phyloP scores from a whole-genome alignment of 495 filamentous ascomycete species.

The Wilcoxina mikolae region DNA sequence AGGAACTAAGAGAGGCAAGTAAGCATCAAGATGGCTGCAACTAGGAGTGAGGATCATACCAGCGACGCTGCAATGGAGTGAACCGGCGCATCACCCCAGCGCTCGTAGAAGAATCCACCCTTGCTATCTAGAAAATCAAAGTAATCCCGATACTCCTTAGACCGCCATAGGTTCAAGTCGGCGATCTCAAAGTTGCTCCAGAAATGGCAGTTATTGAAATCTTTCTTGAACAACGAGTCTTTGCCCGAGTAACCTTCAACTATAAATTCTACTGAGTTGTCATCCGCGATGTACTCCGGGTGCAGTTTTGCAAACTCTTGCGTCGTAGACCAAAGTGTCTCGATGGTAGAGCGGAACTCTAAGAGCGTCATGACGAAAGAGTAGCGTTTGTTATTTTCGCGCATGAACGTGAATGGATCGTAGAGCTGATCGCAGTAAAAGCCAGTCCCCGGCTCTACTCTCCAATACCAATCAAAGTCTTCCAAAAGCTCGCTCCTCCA shows the following conservation, averaged over 20 bases:
- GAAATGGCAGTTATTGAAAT: conserved; percentile 42
- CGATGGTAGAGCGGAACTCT: conserved; percentile 33
- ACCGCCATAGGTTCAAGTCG: conserved; percentile 39
- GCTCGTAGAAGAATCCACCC: conserved; percentile 42
- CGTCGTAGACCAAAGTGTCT: conserved; percentile 26
- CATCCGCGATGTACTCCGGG: conserved; percentile 20
- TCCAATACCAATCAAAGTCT: conserved; percentile 79
- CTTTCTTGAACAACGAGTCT: conserved; percentile 15
- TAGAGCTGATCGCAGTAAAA: conserved; percentile 31
- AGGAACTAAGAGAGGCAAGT: conserved; percentile 28
- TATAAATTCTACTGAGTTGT: conserved; percentile 39
- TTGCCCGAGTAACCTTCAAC: conserved; percentile 28
- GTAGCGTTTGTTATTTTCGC: conserved; percentile 37
- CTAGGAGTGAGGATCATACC: neutral
- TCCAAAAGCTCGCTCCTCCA: conserved; percentile 80
- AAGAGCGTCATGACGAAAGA: conserved; percentile 39
- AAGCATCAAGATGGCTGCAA: neutral
- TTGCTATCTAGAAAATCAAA: conserved; percentile 35
- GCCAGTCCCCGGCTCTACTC: conserved; percentile 37
- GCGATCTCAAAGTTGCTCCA: conserved; percentile 48
- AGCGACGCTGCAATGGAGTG: conserved; percentile 39
- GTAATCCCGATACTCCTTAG: conserved; percentile 36
- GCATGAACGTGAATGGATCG: conserved; percentile 29
- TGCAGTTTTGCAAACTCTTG: conserved; percentile 24
- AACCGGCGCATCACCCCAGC: conserved; percentile 45